A percentile compares a stretch with the other conserved stretches of the same genome.
These are phyloP conservation scores for Nakaseomyces delphensis DNA, from an alignment of 1,139 yeast species.

Conservation along the genomic window DNA sequence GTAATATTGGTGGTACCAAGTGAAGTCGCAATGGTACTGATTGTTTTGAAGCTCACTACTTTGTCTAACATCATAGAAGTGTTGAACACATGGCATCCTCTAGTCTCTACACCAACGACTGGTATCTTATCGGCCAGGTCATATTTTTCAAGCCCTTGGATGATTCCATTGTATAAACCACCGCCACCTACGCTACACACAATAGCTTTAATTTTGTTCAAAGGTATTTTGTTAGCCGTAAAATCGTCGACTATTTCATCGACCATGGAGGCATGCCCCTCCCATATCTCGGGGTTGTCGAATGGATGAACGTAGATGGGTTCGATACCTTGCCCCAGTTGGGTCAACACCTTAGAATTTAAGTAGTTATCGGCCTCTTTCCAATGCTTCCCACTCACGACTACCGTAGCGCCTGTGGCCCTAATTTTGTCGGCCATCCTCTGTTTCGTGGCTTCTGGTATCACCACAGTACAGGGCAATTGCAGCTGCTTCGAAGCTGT, in stretches of 20 bases:
- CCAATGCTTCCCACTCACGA: slow-evolving; percentile 50
- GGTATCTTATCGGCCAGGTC: slow-evolving; percentile 36
- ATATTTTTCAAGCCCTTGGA: slow-evolving; percentile 43
- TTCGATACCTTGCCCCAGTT: slow-evolving; percentile 21
- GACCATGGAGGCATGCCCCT: slow-evolving; percentile 54
- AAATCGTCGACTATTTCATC: slow-evolving; percentile 48
- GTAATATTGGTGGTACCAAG: slow-evolving; percentile 54
- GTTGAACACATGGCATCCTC: slow-evolving; percentile 50
- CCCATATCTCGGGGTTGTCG: slow-evolving; percentile 56
- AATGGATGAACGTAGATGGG: slow-evolving; percentile 65
- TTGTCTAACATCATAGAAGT: slow-evolving; percentile 42
- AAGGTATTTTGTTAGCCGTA: slow-evolving; percentile 13
- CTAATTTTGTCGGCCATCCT: slow-evolving; percentile 37
- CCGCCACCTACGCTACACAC: slow-evolving; percentile 72
- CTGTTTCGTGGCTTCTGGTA: slow-evolving; percentile 43
- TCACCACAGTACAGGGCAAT: slow-evolving; percentile 54
- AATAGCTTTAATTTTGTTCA: slow-evolving; percentile 43
- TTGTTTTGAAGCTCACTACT: slow-evolving; percentile 38
- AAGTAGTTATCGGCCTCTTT: slow-evolving; percentile 57
- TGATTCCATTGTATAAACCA: slow-evolving; percentile 58
- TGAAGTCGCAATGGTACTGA: slow-evolving; percentile 51
- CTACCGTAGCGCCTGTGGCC: slow-evolving; percentile 45
- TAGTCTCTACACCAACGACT: slow-evolving; percentile 50
- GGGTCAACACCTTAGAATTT: slow-evolving; percentile 34
- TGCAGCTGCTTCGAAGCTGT: slow-evolving; percentile 42